A percentile compares a stretch with the other conserved stretches of the same genome.
phyloP scores from a whole-genome alignment of 2,329 filamentous ascomycete genomes.

The Claviceps sp. region DNA sequence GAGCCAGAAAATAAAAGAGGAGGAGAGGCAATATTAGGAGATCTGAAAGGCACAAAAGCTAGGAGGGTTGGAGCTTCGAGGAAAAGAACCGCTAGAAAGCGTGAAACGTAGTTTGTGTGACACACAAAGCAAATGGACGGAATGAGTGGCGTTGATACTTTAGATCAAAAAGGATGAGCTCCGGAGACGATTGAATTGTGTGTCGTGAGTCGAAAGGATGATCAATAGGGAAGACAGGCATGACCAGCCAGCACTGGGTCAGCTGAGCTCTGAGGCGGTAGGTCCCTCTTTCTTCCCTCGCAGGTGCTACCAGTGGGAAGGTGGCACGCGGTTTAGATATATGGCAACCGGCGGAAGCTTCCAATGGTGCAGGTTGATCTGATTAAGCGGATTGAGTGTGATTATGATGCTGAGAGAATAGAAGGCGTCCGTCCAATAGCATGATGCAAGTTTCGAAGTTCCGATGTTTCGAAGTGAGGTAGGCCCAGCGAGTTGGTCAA shows the following conservation, averaged over 20 bases:
- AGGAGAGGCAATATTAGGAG: not conserved
- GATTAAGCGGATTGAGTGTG: not conserved
- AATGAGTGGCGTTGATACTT: not conserved
- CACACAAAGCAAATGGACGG: conserved; percentile 8
- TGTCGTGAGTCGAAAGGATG: not conserved
- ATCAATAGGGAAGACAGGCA: not conserved
- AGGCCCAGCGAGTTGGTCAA: conserved; percentile 1
- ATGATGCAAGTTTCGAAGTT: conserved; percentile 2
- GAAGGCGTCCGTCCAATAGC: conserved; percentile 4
- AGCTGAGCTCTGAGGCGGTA: conserved; percentile 5
- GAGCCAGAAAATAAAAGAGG: not conserved
- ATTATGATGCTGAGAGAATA: conserved; percentile 1
- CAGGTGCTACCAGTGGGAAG: conserved; percentile 4
- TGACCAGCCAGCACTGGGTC: not conserved
- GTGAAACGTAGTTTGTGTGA: conserved; percentile 15
- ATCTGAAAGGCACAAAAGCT: not conserved
- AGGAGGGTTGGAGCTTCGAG: conserved; percentile 5
- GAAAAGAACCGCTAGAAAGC: conserved; percentile 9
- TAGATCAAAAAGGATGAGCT: conserved; percentile 5
- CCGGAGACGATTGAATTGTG: conserved; percentile 3
- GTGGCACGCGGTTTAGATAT: conserved; percentile 2
- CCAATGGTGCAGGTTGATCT: not conserved
- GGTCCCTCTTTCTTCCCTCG: conserved; percentile 5
- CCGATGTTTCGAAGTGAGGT: not conserved
- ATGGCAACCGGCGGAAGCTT: not conserved